These are phyloP conservation scores for Sparassis latifolia DNA, from an alignment of 1,284 basidiomycete species.

Conservation along the genomic window DNA sequence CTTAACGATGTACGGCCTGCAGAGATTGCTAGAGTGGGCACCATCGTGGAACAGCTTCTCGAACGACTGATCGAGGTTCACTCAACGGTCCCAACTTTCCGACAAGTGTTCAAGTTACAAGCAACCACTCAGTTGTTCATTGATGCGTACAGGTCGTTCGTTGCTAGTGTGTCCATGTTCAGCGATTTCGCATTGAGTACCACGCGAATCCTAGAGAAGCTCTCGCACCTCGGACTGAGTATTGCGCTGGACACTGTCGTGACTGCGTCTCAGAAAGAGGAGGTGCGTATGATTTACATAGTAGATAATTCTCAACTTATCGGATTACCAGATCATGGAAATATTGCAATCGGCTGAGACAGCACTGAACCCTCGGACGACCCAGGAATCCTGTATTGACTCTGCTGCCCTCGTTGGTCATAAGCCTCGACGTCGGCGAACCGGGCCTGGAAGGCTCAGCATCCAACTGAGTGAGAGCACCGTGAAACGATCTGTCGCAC, in stretches of 20 bases:
- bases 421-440: slow-evolving; percentile 43
- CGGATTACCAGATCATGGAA: slow-evolving; percentile 44
- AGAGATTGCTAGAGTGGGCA: slow-evolving; percentile 23
- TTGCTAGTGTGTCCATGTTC: slow-evolving; percentile 32
- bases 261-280: slow-evolving; percentile 54
- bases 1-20: neutral
- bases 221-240: slow-evolving; percentile 60
- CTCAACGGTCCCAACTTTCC: slow-evolving; percentile 52
- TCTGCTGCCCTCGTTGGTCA: slow-evolving; percentile 42
- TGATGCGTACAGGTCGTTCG: slow-evolving; percentile 53
- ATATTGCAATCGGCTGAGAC: slow-evolving; percentile 47
- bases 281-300: slow-evolving; percentile 34
- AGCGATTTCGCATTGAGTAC: slow-evolving; percentile 37
- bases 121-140: slow-evolving; percentile 60
- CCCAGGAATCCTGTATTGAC: slow-evolving; percentile 44
- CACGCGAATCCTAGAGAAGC: slow-evolving; percentile 54
- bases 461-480: slow-evolving; percentile 56
- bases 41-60: slow-evolving; percentile 52
- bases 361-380: slow-evolving; percentile 40
- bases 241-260: slow-evolving; percentile 58
- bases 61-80: slow-evolving; percentile 65
- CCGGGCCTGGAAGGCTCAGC: slow-evolving; percentile 50
- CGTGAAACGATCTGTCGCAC: slow-evolving; percentile 51
- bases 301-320: neutral
- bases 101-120: slow-evolving; percentile 65